These are phyloP conservation scores for Linnemannia zychae DNA, from an alignment of 192 early-diverging fungal species.

Conservation along the genomic window DNA sequence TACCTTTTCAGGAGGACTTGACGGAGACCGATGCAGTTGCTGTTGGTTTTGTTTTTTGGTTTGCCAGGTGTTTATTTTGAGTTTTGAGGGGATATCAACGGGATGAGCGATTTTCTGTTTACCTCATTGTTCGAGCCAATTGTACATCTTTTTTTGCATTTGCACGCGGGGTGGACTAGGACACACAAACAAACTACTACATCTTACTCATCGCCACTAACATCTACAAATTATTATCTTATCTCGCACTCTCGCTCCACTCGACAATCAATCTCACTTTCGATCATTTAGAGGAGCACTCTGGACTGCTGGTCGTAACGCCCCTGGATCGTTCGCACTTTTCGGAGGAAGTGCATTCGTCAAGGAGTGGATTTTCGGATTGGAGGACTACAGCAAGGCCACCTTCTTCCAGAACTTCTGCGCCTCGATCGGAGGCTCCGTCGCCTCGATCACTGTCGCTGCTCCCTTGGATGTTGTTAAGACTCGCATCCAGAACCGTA, in stretches of 20 bases:
- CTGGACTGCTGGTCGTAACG: conserved; percentile 98
- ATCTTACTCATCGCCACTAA: conserved; percentile 7
- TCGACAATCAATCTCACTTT: too few species aligned
- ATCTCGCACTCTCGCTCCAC: background rate
- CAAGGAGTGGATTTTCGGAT: conserved; percentile 92
- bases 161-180: conserved; percentile 1
- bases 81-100: background rate
- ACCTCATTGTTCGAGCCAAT: background rate
- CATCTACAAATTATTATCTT: conserved; percentile 4
- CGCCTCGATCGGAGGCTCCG: conserved; percentile 95
- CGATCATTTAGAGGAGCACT: conserved; percentile 77
- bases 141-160: background rate
- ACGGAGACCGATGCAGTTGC: background rate
- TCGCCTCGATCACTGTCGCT: conserved; percentile 94
- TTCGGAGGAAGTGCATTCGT: conserved; percentile 94
- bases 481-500: conserved; percentile 96
- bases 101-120: conserved; percentile 9
- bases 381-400: conserved; percentile 94
- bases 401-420: conserved; percentile 99
- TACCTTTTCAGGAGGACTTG: background rate
- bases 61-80: background rate
- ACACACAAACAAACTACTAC: background rate
- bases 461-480: conserved; percentile 99
- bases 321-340: conserved; percentile 97
- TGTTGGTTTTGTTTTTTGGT: background rate